Base-by-base conservation (phyloP, 805 yeast species). In the Candida piceae region DNA sequence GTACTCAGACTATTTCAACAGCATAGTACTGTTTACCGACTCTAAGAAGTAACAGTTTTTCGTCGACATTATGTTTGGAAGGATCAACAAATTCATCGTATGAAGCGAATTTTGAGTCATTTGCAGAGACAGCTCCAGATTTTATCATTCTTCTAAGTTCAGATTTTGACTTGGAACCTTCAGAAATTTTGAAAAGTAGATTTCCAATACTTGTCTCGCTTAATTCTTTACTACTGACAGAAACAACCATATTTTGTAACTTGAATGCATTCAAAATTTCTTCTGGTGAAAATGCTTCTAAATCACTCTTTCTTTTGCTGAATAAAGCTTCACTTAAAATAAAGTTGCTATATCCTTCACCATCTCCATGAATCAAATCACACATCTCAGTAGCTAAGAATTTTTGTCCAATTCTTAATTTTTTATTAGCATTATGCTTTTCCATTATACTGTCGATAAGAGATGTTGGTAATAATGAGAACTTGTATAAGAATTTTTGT, bases 311-410 rank as follows among this genome's bases (percentile, higher is more conserved):
- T 10, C 45, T 16, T 32, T 45, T 39, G 40, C 55, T 34, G 58
- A 78, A 88, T 27, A 88, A 55, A 36, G 84, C 71, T 5, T 79
- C 72, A 12, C 95, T 80, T 12, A 85, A 71, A 16, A 72, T 64
- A 16, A 76, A 74, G 47, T 93, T 84, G 26, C 76, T 73, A 18
- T 72, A 67, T 3, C 96, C 89, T 8, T 71, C 70, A 4, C 88
- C 90, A 7, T 67, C 69, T 0, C 97, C 97, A 60, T 89, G 96
- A 29, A 93, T 70, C 50, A 93, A 67, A 50, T 87, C 95, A 6
- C 90, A 83, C 32, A 89, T 84, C 54, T 90, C 96, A 24, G 74
- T 62, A 1, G 97, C 97, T 21, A 93, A 69, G 0, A 79, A 56
- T 31, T 76, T 68, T 60, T 93, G 97, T 0, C 89, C 97, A 11